Base-by-base conservation (phyloP, 202 grass and related monocot genomes). In the Eragrostis tef region DNA sequence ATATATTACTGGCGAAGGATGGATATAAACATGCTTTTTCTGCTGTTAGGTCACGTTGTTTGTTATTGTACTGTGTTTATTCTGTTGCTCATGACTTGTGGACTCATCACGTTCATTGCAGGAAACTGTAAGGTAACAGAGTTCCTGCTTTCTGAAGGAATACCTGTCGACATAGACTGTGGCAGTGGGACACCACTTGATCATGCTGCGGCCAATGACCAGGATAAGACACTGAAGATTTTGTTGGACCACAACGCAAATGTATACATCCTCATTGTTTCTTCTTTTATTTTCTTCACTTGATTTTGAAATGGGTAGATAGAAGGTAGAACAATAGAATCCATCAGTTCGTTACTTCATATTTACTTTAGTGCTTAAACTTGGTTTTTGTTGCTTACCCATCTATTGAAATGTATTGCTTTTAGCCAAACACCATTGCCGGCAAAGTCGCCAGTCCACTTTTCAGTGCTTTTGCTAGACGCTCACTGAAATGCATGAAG, bases 171-270 rank as follows among this genome's bases (percentile, higher is more conserved):
- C 59, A 57, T 73, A 66, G 75, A 86, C 67, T 56, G 8, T 57
- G 83, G 75, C 67, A 17, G 9, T 86, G 75, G 83, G 19, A 72
- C 75, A 21, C 17, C 75, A 73, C 83, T 79, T 45, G 20, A 4
- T 52, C 48, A 71, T 24, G 74, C 66, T 72, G 75, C 75, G 46
- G 57, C 5, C 70, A 86, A 86, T 73, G 83, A 36, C 17, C 22
- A 73, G 25, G 58, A 73, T 56, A 86, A 86, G 75, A 79, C 75
- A 4, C 1, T 85, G 48, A 86, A 85, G 83, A 73, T 86, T 86
- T 86, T 85, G 15, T 19, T 85, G 67, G 83, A 79, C 29, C 75
- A 73, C 75, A 31, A 79, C 0, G 75, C 75, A 79, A 64, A 79
- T 79, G 83, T 85, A 85, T 64, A 11, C 41, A 26, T 5, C 7